A percentile compares a stretch with the other conserved stretches of the same genome.
Evolutionary conservation across 2,329 filamentous ascomycete species (phyloP).

Genomic region (Botryotinia convoluta): DNA sequence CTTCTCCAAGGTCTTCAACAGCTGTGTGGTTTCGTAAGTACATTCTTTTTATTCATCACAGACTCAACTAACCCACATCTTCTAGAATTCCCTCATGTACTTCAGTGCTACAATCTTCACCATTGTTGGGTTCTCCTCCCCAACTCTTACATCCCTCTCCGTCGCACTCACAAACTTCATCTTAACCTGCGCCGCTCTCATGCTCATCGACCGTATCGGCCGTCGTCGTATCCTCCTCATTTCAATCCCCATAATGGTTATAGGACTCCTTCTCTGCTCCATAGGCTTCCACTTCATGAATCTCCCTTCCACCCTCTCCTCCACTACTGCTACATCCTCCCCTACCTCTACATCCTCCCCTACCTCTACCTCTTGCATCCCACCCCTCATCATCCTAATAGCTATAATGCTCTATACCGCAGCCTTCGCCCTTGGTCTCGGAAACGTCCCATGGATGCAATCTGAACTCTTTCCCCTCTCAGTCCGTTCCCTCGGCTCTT

Average conservation of each 20-base stretch:
- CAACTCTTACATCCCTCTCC: conserved; percentile 75
- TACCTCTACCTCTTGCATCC: conserved; percentile 35
- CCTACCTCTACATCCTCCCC: conserved; percentile 11
- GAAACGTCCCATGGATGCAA: conserved; percentile 95
- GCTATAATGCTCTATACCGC: conserved; percentile 83
- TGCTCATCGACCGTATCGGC: conserved; percentile 76
- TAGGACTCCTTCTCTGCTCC: conserved; percentile 68
- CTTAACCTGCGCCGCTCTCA: conserved; percentile 72
- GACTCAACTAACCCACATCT: conserved; percentile 15
- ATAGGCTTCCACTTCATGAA: conserved; percentile 65
- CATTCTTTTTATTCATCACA: background rate
- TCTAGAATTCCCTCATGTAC: conserved; percentile 87
- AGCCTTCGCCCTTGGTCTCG: conserved; percentile 80
- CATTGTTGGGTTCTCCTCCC: conserved; percentile 72
- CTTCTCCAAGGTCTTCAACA: conserved; percentile 86
- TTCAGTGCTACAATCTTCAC: conserved; percentile 81
- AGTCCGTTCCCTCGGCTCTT: conserved; percentile 70
- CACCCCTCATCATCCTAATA: conserved; percentile 60
- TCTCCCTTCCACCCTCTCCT: conserved; percentile 29
- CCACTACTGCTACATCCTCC: background rate
- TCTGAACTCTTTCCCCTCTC: conserved; percentile 82
- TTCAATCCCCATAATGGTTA: conserved; percentile 80
- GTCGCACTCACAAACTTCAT: conserved; percentile 81
- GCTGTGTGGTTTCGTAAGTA: conserved; percentile 73
- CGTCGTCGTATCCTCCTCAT: conserved; percentile 76